Base-by-base conservation (phyloP, 345 rosid species). In the Punica granatum region DNA sequence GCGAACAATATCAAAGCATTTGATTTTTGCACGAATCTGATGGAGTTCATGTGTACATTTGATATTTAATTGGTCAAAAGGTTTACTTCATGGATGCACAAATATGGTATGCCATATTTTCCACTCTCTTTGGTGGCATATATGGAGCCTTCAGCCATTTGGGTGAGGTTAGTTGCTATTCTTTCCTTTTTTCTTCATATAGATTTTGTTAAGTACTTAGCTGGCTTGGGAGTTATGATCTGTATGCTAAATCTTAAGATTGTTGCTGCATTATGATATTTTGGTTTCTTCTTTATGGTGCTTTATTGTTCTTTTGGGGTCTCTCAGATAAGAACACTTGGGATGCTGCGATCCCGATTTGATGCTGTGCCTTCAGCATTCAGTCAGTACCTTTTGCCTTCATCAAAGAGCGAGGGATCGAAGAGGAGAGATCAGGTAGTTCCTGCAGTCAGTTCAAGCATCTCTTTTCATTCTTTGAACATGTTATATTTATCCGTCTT, bases 81-180 rank as follows among this genome's bases (percentile, higher is more conserved):
- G 99, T 94, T 70, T 94, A 94, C 78, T 94, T 89, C 67, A 83
- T 86, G 96, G 99, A 94, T 80, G 72, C 85, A 23, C 99, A 94
- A 86, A 91, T 94, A 80, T 94, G 99, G 99, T 94, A 94, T 77
- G 83, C 97, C 78, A 94, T 94, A 79, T 94, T 83, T 75, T 89
- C 93, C 48, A 94, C 98, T 64, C 85, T 94, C 36, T 87, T 88
- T 83, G 99, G 99, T 62, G 98, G 99, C 67, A 89, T 94, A 68
- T 81, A 72, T 80, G 99, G 99, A 78, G 98, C 98, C 67, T 84
- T 91, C 80, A 89, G 92, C 70, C 99, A 94, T 84, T 81, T 91
- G 84, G 99, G 99, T 25, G 97, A 94, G 96, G 99, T 94, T 70
- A 76, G 81, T 80, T 60, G 28, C 31, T 34, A 15, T 39, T 59